Evolutionary conservation across 352 stramenopile genomes (phyloP), one percentile per base, ranked within the genome.

Genomic region (Globisporangium apiculatum): DNA sequence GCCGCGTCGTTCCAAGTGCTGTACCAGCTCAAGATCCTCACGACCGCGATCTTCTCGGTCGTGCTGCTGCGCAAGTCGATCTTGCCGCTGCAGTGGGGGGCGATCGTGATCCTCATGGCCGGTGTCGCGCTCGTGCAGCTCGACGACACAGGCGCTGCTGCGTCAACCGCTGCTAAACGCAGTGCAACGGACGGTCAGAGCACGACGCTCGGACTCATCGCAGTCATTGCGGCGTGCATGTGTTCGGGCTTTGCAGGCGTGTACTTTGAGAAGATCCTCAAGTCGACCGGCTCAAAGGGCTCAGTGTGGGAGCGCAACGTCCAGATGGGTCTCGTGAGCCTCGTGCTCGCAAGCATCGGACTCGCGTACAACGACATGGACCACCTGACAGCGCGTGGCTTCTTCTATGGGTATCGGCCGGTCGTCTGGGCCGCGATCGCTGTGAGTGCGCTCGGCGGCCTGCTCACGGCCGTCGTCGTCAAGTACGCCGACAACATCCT

Each of bases 11-110:
- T 91, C 60, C 83, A 94, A 60, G 73, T 94, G 62, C 75, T 89
- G 50, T 91, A 89, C 71, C 84, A 94, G 69, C 79, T 94, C 67
- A 94, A 94, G 71, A 94, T 94, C 69, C 70, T 92, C 38, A 92
- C 84, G 11, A 94, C 84, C 8, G 82, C 84, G 45, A 71, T 92
- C 45, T 94, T 94, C 66, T 91, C 81, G n/a, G 81, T 92, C n/a
- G 50, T 86, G 4, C 61, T 94, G 54, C 71, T 94, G 56, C 66
- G 76, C 53, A 89, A 83, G 51, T 68, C 66, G 17, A 83, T 94
- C 61, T 55, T 91, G 50, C 64, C 71, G n/a, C 65, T 84, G 46
- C 84, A 94, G 58, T 94, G 84, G 84, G 75, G 75, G 12, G 75
- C 84, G 9, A 91, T 94, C 45, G 66, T 83, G 47, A 75, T 82